Percentiles rank a stretch among this genome's conserved stretches.
Conservation (phyloP, 140 eudicot species). For the Flaveria floridana region DNA sequence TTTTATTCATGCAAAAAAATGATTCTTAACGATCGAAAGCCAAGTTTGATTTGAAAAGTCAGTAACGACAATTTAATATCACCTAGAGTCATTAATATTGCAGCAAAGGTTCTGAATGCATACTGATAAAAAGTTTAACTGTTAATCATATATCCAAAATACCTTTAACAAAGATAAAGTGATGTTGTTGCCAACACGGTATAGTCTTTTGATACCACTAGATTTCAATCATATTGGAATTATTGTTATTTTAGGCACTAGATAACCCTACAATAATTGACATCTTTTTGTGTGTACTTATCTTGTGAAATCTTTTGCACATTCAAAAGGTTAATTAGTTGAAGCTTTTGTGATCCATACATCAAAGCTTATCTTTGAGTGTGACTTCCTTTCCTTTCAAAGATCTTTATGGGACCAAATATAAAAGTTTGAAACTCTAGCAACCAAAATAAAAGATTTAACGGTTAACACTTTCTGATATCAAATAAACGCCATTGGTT, state of each 20-base stretch:
- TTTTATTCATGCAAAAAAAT: not conserved
- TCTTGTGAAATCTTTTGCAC: constrained; percentile 21
- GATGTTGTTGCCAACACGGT: not conserved
- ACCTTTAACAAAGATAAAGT: constrained; percentile 16
- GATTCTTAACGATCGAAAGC: not conserved
- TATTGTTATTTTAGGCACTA: not conserved
- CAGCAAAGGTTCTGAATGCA: not conserved
- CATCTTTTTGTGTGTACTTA: constrained; percentile 18
- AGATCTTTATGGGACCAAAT: constrained; percentile 5
- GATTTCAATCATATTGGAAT: not conserved
- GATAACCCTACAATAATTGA: constrained; percentile 20
- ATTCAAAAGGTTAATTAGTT: not conserved
- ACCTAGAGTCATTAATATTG: not conserved
- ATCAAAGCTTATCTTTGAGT: constrained; percentile 13
- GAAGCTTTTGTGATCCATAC: constrained; percentile 11
- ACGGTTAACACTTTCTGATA: not conserved
- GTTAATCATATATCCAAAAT: not conserved
- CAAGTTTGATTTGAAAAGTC: not conserved
- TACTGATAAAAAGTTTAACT: not conserved
- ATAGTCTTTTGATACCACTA: not conserved
- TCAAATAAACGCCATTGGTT: not conserved
- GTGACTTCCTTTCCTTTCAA: constrained; percentile 1
- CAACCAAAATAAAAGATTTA: constrained; percentile 15
- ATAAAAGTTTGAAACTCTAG: not conserved
- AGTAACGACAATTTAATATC: not conserved